Evolutionary conservation across 352 stramenopile genomes (phyloP), one percentile per base, ranked within the genome.

Genomic region (Aphanomyces euteiches): DNA sequence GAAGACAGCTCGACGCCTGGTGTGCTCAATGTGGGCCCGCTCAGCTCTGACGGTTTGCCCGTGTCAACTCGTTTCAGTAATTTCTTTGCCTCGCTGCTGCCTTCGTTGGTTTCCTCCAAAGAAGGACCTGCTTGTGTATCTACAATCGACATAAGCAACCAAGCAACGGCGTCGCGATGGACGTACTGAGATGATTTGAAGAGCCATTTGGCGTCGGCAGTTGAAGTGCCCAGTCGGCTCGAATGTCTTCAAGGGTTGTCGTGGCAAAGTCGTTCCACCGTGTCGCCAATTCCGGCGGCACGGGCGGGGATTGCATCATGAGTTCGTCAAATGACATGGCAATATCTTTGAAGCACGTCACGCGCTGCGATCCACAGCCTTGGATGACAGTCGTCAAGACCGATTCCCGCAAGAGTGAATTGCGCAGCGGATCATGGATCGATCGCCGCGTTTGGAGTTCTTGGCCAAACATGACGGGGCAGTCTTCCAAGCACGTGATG

Each of bases 401-500:
- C 8, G 37, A 15, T 8, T 28, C 38, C 8, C 7, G 15, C 7
- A 70, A 43, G 15, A 56, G 34, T 12, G 64, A 48, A 85, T 6
- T 79, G 78, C 13, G 85, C 75, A 36, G 84, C 80, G 12, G 77
- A 74, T 63, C 45, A 39, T 13, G 66, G n/a, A 41, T 87, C 79
- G 60, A 80, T 84, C 7, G 79, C 73, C 3, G 82, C 78, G 83
- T 80, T 15, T 82, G 85, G 19, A 92, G 73, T 38, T 92, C 85
- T 45, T 89, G 87, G 66, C 85, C 85, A 67, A 90, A 90, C 79
- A 92, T 87, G 76, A 82, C 90, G 0, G 85, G 85, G 28, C 83
- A 87, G 61, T 92, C 85, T 57, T 92, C 85, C 6, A 92, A 78
- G n/a, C 77, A 83, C 38, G 90, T 83, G 67, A 92, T 90, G 60